Evolutionary conservation across 176 grass and related monocot species (phyloP).

Genomic region (Rhynchospora breviuscula): DNA sequence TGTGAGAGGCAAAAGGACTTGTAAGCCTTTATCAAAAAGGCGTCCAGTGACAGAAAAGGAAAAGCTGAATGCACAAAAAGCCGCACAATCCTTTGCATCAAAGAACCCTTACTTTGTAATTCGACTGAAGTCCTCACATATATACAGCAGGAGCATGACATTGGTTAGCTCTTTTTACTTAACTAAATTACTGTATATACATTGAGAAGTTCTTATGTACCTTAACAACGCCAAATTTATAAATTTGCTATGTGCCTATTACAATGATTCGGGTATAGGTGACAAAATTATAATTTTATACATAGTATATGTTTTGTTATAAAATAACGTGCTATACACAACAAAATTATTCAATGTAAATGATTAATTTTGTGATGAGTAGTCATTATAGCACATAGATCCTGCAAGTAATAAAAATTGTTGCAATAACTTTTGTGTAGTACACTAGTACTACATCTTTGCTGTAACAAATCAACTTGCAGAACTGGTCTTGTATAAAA

Average conservation of each 20-base stretch:
- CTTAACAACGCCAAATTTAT: background rate
- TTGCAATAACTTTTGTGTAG: too few species aligned
- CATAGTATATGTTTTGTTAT: background rate
- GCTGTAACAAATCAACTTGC: too few species aligned
- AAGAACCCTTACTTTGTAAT: slow-evolving; percentile 64
- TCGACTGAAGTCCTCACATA: slow-evolving; percentile 55
- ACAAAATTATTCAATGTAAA: background rate
- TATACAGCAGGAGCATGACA: slow-evolving; percentile 58
- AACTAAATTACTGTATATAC: background rate
- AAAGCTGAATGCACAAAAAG: slow-evolving; percentile 46
- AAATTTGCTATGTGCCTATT: background rate
- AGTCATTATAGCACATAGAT: background rate
- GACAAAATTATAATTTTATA: background rate
- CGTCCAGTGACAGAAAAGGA: slow-evolving; percentile 41
- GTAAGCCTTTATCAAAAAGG: slow-evolving; percentile 25
- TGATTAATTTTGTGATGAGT: background rate
- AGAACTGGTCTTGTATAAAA: too few species aligned
- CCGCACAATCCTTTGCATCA: slow-evolving; percentile 62
- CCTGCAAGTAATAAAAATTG: too few species aligned
- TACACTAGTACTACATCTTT: too few species aligned
- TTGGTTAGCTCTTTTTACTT: slow-evolving; percentile 22
- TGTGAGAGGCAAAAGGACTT: slow-evolving; percentile 10
- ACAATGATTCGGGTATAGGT: background rate
- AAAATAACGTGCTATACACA: background rate
- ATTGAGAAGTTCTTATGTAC: background rate